Conservation (phyloP, 31 red algal genomes). For the Bonnemaisonia californica region DNA sequence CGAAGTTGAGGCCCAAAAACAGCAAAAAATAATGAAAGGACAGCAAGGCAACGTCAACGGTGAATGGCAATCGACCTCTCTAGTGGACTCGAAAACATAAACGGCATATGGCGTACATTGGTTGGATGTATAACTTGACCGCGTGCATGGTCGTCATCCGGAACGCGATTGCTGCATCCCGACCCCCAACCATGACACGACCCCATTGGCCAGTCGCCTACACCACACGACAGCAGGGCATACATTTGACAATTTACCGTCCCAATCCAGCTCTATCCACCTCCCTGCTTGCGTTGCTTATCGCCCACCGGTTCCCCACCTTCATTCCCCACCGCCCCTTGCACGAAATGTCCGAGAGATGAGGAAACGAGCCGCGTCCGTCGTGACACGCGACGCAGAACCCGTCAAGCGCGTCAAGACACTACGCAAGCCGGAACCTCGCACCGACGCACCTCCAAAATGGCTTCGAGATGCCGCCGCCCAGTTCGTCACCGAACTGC, state of each 20-base stretch:
- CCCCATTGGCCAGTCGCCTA: neutral
- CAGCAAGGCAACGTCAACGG: neutral
- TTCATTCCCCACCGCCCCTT: neutral
- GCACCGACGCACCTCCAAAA: slow-evolving; percentile 27
- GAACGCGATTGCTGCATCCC: neutral
- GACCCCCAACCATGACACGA: neutral
- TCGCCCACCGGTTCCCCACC: neutral
- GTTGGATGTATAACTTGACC: slow-evolving; percentile 1
- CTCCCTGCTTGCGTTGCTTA: neutral
- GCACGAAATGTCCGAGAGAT: neutral
- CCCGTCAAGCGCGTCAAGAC: slow-evolving; percentile 13
- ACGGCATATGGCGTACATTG: neutral
- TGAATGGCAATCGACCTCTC: neutral
- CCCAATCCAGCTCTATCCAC: neutral
- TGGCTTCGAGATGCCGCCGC: slow-evolving; percentile 64
- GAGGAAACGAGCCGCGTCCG: slow-evolving; percentile 16
- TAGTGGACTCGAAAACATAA: neutral
- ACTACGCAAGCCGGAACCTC: slow-evolving; percentile 18
- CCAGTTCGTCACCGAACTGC: slow-evolving; percentile 35
- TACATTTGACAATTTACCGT: no score
- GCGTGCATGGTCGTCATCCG: neutral
- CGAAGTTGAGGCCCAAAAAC: no score
- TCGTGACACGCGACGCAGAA: slow-evolving; percentile 12
- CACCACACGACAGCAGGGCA: neutral
- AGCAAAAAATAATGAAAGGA: no score